Conservation (phyloP, 1,284 basidiomycete species). For the Pyrrhoderma noxium region DNA sequence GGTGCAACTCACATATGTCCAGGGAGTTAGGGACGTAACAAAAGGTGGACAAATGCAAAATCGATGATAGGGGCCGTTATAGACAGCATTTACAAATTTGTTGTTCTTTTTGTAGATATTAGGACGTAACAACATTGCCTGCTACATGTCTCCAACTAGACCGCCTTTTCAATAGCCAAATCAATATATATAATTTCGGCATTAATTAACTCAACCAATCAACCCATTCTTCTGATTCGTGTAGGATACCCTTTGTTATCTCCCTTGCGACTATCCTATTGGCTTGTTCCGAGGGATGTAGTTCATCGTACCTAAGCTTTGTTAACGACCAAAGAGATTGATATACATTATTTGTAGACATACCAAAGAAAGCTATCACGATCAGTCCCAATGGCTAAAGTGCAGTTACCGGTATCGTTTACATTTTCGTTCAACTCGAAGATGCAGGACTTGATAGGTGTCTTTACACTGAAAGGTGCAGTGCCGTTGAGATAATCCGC, state of each 20-base stretch:
- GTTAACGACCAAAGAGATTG: not conserved
- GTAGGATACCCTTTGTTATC: conserved; percentile 24
- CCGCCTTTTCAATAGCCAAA: too few relatives aligned
- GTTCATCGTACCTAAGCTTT: conserved; percentile 23
- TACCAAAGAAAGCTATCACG: conserved; percentile 31
- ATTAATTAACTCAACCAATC: conserved; percentile 29
- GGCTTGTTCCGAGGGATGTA: conserved; percentile 28
- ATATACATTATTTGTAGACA: not conserved
- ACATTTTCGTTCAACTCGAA: conserved; percentile 21
- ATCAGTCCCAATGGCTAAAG: conserved; percentile 23
- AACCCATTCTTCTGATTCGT: conserved; percentile 23
- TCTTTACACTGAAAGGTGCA: conserved; percentile 27
- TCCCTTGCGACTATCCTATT: conserved; percentile 29
- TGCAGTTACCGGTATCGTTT: conserved; percentile 21
- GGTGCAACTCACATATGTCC: too few relatives aligned
- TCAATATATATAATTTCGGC: too few relatives aligned
- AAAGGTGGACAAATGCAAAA: too few relatives aligned
- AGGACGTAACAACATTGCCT: too few relatives aligned
- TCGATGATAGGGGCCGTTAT: too few relatives aligned
- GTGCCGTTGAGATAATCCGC: conserved; percentile 31
- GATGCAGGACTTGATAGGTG: conserved; percentile 27
- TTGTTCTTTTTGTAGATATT: too few relatives aligned
- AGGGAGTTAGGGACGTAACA: too few relatives aligned
- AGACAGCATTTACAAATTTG: too few relatives aligned
- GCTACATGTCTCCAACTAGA: too few relatives aligned